These are phyloP conservation scores for Quillaja saponaria DNA, from an alignment of 306 rosid species.

Conservation along the genomic window DNA sequence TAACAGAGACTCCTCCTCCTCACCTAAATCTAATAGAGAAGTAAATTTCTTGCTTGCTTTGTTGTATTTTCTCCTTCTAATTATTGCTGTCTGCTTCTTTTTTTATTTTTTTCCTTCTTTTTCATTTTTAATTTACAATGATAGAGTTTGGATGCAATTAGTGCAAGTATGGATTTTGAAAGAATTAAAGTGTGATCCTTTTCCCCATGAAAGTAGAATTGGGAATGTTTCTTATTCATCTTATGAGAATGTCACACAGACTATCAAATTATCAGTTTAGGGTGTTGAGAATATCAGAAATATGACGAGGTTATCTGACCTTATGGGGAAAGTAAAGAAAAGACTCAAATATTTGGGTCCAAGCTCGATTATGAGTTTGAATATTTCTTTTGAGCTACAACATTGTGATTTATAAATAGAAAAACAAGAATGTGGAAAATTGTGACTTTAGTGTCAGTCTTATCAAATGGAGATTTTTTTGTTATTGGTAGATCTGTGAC, in stretches of 20 bases:
- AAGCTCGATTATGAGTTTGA: no score
- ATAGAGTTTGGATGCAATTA: not conserved
- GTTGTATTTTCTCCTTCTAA: not conserved
- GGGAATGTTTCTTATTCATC: not conserved
- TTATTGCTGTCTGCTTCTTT: no score
- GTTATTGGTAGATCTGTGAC: not conserved
- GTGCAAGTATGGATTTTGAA: not conserved
- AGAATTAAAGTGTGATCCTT: no score
- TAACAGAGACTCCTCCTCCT: constrained; percentile 25
- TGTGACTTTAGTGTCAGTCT: not conserved
- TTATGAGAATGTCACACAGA: not conserved
- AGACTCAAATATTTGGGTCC: not conserved
- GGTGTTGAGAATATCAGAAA: not conserved
- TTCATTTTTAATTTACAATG: not conserved
- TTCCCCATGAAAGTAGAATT: no score
- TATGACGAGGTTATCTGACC: not conserved
- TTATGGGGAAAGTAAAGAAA: not conserved
- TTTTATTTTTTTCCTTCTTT: not conserved
- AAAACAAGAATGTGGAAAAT: not conserved
- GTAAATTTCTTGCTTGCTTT: constrained; percentile 23
- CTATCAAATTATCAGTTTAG: not conserved
- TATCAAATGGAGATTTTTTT: not conserved
- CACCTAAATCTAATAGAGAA: constrained; percentile 32
- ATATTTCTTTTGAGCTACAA: no score
- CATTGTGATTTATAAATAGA: no score